Evolutionary conservation across 2,329 filamentous ascomycete species (phyloP), one percentile per base, ranked within the genome.

Genomic region (Alternaria solani): DNA sequence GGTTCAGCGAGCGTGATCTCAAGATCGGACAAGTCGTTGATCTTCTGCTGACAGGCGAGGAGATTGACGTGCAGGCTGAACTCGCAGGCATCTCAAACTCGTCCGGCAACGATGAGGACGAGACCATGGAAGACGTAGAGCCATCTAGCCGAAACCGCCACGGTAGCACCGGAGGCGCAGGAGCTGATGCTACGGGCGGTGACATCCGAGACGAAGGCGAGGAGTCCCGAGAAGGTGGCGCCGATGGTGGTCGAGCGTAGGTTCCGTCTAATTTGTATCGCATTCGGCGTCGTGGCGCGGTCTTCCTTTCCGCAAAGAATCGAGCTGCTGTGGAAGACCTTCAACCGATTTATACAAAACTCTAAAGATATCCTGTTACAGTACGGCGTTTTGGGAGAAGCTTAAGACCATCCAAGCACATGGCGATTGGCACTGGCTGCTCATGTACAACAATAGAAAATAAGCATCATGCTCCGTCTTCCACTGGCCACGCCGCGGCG

Each of bases 201-300:
- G 94, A 99, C 77, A 83, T 97, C 70, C 88, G 94, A 80, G 89
- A 96, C 79, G 95, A 98, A 80, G 95, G 95, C 59, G 89, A 93
- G 79, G 89, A 88, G 69, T 88, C 94, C 66, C 87, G 96, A 82
- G 93, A 97, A 81, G 95, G 94, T 62, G 95, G 96, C 77, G 93
- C 93, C 71, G 95, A 98, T 81, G 95, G 96, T 75, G 96, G 92
- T 82, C 89, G 95, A 97, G 95, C 94, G 95, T 99, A 98, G 94
- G 96, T 99, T 81, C 81, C 59, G 60, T 73, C 59, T 61, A 61
- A 61, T 69, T 71, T 70, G 62, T 69, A 68, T 65, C 54, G 63
- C 64, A 69, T 69, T 63, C 63, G 66, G 66, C 73, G 75, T 75
- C 75, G 73, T 73, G 75, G 75, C 74, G 69, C 71, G 66, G 69